Evolutionary conservation across 192 early-diverging fungal genomes (phyloP).

Genomic region (Irineochytrium annulatum): DNA sequence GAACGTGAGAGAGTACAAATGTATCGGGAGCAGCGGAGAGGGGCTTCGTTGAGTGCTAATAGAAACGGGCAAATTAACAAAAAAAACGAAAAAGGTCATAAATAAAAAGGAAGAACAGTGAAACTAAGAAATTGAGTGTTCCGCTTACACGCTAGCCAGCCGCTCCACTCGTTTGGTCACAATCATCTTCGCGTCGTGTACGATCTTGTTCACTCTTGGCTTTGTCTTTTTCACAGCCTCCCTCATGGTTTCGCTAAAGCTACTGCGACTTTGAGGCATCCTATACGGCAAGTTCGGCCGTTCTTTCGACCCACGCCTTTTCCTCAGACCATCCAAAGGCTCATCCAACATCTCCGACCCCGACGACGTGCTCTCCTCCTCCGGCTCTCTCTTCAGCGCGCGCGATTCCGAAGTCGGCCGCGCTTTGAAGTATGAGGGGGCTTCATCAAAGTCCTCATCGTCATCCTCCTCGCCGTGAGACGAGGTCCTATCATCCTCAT

Average conservation of each 20-base stretch:
- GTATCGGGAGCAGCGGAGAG: conserved; percentile 34
- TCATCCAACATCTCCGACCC: not conserved
- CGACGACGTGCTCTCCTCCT: conserved; percentile 1
- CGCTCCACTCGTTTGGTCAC: conserved; percentile 24
- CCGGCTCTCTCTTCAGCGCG: not conserved
- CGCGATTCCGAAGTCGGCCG: not conserved
- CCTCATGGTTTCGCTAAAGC: conserved; percentile 27
- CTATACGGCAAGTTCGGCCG: not conserved
- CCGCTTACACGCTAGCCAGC: conserved; percentile 29
- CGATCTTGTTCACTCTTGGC: conserved; percentile 38
- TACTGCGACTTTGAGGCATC: not conserved
- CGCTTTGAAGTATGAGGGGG: not conserved
- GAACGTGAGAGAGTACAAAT: conserved; percentile 29
- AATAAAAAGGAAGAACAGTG: conserved; percentile 1
- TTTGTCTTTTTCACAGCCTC: conserved; percentile 57
- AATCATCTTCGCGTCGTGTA: conserved; percentile 34
- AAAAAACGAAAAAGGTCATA: not conserved
- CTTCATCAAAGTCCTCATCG: conserved; percentile 3
- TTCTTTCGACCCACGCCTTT: not conserved
- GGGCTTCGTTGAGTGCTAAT: conserved; percentile 33
- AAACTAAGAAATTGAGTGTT: too few relatives aligned
- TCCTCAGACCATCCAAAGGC: not conserved
- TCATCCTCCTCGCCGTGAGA: not conserved
- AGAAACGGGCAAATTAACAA: not conserved
- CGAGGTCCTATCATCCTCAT: conserved; percentile 4